phyloP scores from a whole-genome alignment of 2,329 filamentous ascomycete genomes.

The Trichoderma sp. region DNA sequence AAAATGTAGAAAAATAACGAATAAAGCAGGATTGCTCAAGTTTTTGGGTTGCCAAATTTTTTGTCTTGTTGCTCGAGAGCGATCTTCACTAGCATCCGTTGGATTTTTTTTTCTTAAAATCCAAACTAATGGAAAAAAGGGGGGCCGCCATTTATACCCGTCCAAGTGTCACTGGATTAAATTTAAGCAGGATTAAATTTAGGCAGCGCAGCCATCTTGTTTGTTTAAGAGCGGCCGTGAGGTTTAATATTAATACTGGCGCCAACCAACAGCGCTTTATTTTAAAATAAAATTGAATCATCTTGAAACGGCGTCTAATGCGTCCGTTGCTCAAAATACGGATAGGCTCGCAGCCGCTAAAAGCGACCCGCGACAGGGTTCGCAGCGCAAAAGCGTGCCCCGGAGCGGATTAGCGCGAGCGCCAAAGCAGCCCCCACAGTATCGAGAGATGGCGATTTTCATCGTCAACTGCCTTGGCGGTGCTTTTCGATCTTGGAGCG shows the following conservation, averaged over 20 bases:
- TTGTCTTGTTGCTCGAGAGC: background rate
- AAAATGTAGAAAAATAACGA: background rate
- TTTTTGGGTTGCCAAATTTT: background rate
- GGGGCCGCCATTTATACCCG: background rate
- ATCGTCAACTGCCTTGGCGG: background rate
- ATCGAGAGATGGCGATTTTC: background rate
- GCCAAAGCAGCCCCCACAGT: background rate
- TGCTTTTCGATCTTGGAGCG: background rate
- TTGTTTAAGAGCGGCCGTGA: background rate
- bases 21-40: background rate
- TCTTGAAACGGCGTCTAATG: background rate
- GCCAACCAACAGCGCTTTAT: background rate
- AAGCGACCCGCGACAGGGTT: background rate
- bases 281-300: conserved; percentile 9
- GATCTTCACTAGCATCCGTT: background rate
- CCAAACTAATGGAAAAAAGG: background rate
- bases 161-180: background rate
- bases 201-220: background rate
- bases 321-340: background rate
- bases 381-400: background rate
- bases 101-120: background rate
- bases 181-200: no score
- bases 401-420: background rate
- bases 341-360: background rate
- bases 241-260: background rate